These are phyloP conservation scores for Pestalotiopsis sp. DNA, from an alignment of 2,329 filamentous ascomycete species.

Conservation along the genomic window DNA sequence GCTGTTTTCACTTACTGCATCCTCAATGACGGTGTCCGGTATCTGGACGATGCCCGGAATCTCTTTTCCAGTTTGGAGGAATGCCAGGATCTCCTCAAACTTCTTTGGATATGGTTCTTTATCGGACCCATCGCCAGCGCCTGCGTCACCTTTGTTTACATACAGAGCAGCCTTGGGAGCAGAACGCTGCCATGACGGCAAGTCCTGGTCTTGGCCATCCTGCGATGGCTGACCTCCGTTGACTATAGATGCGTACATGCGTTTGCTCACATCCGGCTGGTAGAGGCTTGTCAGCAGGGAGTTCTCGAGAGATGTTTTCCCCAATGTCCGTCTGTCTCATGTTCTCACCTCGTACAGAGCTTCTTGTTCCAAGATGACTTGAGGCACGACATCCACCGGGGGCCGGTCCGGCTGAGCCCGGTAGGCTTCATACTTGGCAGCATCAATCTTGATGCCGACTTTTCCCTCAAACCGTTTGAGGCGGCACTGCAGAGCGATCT, in stretches of 20 bases:
- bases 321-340: too few relatives aligned
- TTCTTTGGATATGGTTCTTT: constrained; percentile 68
- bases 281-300: neutral
- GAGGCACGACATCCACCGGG: constrained; percentile 12
- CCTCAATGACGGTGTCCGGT: constrained; percentile 68
- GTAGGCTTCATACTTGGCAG: constrained; percentile 11
- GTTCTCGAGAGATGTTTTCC: neutral
- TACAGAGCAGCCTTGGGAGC: constrained; percentile 35
- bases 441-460: constrained; percentile 15
- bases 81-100: constrained; percentile 75
- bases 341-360: constrained; percentile 15
- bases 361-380: constrained; percentile 15
- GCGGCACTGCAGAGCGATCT: constrained; percentile 12
- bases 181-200: constrained; percentile 35
- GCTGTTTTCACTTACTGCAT: constrained; percentile 41
- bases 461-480: constrained; percentile 16
- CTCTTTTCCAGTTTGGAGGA: constrained; percentile 71
- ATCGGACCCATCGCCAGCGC: constrained; percentile 18
- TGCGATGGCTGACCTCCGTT: constrained; percentile 5
- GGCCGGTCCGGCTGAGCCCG: constrained; percentile 2
- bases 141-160: constrained; percentile 24
- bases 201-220: neutral
- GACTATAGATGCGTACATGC: constrained; percentile 10
- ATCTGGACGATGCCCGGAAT: constrained; percentile 79
- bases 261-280: constrained; percentile 15